Evolutionary conservation across 1,284 basidiomycete genomes (phyloP), one percentile per base, ranked within the genome.

Genomic region (Apiotrichum veenhuisii): DNA sequence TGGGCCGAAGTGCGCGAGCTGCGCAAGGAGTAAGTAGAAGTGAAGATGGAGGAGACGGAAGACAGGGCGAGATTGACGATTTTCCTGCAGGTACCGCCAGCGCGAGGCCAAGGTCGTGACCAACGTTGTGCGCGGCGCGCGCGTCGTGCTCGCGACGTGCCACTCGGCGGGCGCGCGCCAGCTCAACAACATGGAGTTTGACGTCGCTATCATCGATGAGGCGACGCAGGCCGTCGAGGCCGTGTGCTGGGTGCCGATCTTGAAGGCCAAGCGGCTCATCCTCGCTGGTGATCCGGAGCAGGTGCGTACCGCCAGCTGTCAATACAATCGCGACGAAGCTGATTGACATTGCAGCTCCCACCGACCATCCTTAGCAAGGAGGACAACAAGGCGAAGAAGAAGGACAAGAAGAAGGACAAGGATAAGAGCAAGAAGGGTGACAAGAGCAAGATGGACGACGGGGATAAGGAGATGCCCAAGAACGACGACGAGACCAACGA

Each of bases 191-290:
- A 81, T 87, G 59, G 74, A 81, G 3, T 98, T 97, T 67, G 95
- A 98, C 71, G 86, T 92, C 0, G 85, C 93, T 10, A 88, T 98
- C 42, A 91, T 98, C 41, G 95, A 98, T 65, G 95, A 98, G 77
- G 91, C 92, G 0, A 97, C 94, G 0, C 95, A 98, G 74, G 94
- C 92, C 3, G 74, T 96, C n/a, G 94, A 98, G 77, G 89, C 92
- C 10, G 89, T 92, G 3, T 97, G 94, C 75, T 97, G 95, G 93
- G 86, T 97, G 33, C 93, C 95, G 0, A 88, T 97, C 50, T 83
- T 95, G 71, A 93, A 92, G 74, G 70, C 76, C 20, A 86, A 85
- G 73, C 94, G 91, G 70, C 80, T 96, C 48, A 89, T 97, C 14
- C 79, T 97, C 7, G 92, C 91, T 1, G 89, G 92, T 0, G 89